Percentiles rank a stretch among this genome's conserved stretches.
Evolutionary conservation across 2,329 filamentous ascomycete genomes (phyloP).

Genomic region (Penicillium verrucosum): DNA sequence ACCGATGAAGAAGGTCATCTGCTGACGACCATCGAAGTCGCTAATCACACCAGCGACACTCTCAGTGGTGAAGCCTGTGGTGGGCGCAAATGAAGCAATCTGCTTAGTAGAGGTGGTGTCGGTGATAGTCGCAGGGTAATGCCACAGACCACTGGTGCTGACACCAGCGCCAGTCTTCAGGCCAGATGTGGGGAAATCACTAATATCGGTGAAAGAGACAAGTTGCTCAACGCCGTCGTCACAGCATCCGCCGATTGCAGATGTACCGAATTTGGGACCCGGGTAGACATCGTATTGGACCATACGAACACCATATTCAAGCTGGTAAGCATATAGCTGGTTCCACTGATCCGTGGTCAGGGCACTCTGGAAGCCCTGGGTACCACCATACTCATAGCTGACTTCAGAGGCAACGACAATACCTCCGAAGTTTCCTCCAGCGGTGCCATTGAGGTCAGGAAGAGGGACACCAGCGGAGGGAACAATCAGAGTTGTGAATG

Average conservation of each 20-base stretch:
- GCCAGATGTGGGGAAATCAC: conserved; percentile 54
- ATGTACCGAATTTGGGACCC: conserved; percentile 48
- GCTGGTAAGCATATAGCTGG: conserved; percentile 56
- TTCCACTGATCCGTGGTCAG: conserved; percentile 57
- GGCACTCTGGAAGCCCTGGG: conserved; percentile 49
- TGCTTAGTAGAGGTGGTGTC: conserved; percentile 53
- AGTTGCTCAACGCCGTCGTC: conserved; percentile 49
- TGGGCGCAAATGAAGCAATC: conserved; percentile 53
- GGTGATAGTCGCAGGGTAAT: conserved; percentile 57
- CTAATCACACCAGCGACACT: conserved; percentile 60
- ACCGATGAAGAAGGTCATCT: conserved; percentile 60
- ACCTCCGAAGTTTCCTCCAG: conserved; percentile 57
- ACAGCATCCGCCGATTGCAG: conserved; percentile 48
- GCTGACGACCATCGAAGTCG: conserved; percentile 54
- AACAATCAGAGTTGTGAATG: conserved; percentile 55
- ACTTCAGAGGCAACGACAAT: conserved; percentile 56
- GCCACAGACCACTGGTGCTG: conserved; percentile 54
- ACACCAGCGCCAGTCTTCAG: conserved; percentile 51
- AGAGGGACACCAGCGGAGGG: conserved; percentile 52
- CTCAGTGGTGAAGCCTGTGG: conserved; percentile 37
- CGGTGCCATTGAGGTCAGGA: conserved; percentile 51
- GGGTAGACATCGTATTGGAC: conserved; percentile 60
- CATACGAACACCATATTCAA: conserved; percentile 57
- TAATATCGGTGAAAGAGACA: conserved; percentile 54
- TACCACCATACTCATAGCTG: conserved; percentile 53